Evolutionary conservation across 2,329 filamentous ascomycete genomes (phyloP), one percentile per base, ranked within the genome.

Genomic region (Penicillium brasilianum): DNA sequence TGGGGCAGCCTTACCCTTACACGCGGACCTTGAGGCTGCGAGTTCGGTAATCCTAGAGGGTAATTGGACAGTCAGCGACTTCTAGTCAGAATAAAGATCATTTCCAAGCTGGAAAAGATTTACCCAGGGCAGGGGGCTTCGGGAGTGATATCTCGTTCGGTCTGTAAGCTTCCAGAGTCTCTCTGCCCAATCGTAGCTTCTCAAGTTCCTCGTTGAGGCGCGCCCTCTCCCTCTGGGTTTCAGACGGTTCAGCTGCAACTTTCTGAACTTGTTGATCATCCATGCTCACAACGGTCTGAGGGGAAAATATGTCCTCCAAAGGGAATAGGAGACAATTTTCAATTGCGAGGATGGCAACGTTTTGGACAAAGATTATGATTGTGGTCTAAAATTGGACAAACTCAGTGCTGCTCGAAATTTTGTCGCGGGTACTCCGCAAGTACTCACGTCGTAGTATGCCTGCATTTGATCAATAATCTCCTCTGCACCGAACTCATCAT

Each of bases 251-350:
- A 5, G 57, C 39, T 1, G 80, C 84, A 81, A 80, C 82, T 77
- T 60, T 57, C 16, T 46, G 46, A 16, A 77, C 44, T 9, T 62
- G 62, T 0, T 72, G 67, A 2, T 79, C 71, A 3, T 67, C 60
- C 74, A 83, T 76, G 1, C 55, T 56, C 36, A 71, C 68, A 1
- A 84, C 74, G 0, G 65, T 68, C 0, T 69, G 71, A 1, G 79
- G 72, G 0, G 77, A 81, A 32, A 85, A 71, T 2, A 85, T 80
- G 0, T 62, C 55, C 0, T 77, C 74, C 0, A 85, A 60, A 2
- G 79, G 74, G 0, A 56, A 67, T 0, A 85, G 68, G 0, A 85
- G 77, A 46, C 81, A 83, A 30, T 80, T 80, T 63, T 85, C 83
- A 0, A 83, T 73, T 0, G 77, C 82, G 0, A 84, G 72, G n/a